Evolutionary conservation across 2,329 filamentous ascomycete genomes (phyloP).

Genomic region (Colletotrichum magnum): DNA sequence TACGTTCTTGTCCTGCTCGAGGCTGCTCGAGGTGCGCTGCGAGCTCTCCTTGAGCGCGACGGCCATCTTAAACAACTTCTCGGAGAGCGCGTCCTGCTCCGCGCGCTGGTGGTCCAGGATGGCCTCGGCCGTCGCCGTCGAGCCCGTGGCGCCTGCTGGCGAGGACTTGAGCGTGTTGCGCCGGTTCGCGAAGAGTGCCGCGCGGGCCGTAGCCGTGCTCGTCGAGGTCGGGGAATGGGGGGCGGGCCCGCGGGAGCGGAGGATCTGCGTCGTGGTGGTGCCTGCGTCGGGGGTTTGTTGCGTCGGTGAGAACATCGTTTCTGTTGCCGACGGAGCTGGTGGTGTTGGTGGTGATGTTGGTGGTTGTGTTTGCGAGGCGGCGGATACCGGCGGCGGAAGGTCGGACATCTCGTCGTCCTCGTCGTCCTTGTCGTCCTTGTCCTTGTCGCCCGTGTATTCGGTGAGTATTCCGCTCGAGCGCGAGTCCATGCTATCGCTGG

Average conservation of each 20-base stretch:
- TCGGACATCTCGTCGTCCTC: constrained; percentile 27
- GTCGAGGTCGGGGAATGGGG: constrained; percentile 42
- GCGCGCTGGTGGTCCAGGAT: constrained; percentile 82
- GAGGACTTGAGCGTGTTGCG: constrained; percentile 43
- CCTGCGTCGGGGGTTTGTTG: neutral
- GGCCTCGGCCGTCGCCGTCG: constrained; percentile 74
- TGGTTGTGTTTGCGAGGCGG: constrained; percentile 4
- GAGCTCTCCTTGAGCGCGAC: constrained; percentile 82
- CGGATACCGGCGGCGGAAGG: constrained; percentile 20
- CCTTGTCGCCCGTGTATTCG: constrained; percentile 41
- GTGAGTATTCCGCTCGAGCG: constrained; percentile 43
- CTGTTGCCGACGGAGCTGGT: neutral
- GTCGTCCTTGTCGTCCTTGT: constrained; percentile 32
- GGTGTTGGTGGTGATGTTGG: neutral
- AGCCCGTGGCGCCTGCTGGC: constrained; percentile 50
- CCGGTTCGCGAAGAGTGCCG: constrained; percentile 59
- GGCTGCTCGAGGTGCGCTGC: constrained; percentile 76
- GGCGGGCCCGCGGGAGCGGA: constrained; percentile 51
- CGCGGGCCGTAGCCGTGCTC: constrained; percentile 55
- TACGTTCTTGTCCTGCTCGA: constrained; percentile 81
- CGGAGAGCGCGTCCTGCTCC: constrained; percentile 87
- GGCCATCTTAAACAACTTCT: constrained; percentile 86
- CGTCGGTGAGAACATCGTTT: constrained; percentile 4
- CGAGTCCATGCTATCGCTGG: constrained; percentile 65
- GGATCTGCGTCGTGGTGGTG: constrained; percentile 40